Evolutionary conservation across 1,284 basidiomycete species (phyloP), one percentile per base, ranked within the genome.

Genomic region (Tilletia indica): DNA sequence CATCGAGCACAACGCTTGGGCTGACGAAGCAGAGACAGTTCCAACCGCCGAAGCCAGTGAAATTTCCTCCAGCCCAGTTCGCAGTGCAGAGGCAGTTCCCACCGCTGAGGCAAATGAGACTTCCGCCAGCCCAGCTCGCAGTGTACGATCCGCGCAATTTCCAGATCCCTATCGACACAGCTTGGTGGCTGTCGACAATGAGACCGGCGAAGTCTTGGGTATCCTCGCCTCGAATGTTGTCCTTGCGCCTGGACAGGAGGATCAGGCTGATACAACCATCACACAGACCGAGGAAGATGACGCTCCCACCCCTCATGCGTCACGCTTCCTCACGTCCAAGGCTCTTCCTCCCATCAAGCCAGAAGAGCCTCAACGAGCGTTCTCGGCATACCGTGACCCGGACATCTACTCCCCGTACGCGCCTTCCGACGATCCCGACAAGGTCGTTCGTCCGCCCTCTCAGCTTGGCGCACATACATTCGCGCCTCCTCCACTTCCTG

Each of bases 121-220:
- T 54, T 19, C 19, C 42, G 42, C 42, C 42, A 45, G 42, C 42
- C 42, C 42, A 45, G 42, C 42, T 14, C 42, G 42, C 42, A 14
- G 14, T 45, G 42, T 45, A 14, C 9, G 14, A 45, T 14, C 21
- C 2, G 56, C 56, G 8, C 19, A 9, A 4, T 58, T 49, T 70
- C 34, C 61, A 2, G 61, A 25, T 19, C 68, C 73, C n/a, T 78
- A 77, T 39, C 71, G 77, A 12, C 76, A 79, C 71, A 75, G 72
- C 71, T 69, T 80, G 12, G 76, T 80, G 4, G 78, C 78, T 11
- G 72, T 80, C 42, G 79, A 80, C 68, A 76, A 80, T 39, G 70
- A 76, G 48, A 80, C 77, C 2, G 78, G 79, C 19, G 72, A 77
- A 38, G 74, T 80, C 47, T 36, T 78, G 36, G 73, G 75, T n/a